Base-by-base conservation (phyloP, 1,284 basidiomycete genomes). In the Rhodotorula sp. region DNA sequence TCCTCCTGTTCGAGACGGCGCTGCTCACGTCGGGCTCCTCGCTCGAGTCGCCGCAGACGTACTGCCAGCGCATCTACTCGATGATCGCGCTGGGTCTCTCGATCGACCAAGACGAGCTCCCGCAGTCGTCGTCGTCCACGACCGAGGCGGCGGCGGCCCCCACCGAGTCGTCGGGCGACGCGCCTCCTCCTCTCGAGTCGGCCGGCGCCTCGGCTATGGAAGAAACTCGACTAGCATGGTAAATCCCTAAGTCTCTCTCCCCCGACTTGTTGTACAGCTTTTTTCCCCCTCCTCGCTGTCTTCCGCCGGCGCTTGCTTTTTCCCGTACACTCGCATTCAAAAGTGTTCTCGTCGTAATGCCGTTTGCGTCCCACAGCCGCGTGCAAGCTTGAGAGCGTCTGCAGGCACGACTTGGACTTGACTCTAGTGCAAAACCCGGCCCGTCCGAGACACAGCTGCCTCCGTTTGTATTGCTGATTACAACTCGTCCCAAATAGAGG, bases 1-100 rank as follows among this genome's bases (percentile, higher is more conserved):
- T 90, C 86, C 87, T 98, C 65, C 86, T 98, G 74, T 99, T 92
- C 86, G 96, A 99, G 88, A 98, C 95, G 70, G 91, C 96, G 10
- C 89, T 98, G 76, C 89, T 86, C 70, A 84, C 84, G 34, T 82
- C 81, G 29, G 83, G 83, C 59, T 99, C 99, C 87, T 89, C 93
- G 69, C 89, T 99, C 74, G 93, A 97, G 80, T 91, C 95, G 83
- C 97, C 96, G 29, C 91, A 77, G 92, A 92, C 79, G 98, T 97
- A 61, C 47, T 83, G 92, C 94, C 90, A 90, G 86, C 92, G 96
- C 78, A 97, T 98, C 82, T 90, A 97, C 88, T 90, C 94, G 80
- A 97, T 98, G 92, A 96, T 99, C 84, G 87, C 90, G 64, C 83
- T 87, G 65, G 86, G 86, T 79, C 83, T 87, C 58, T 84, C 83